These are phyloP conservation scores for Fraxinus pennsylvanica DNA, from an alignment of 257 asterid species.

Conservation along the genomic window DNA sequence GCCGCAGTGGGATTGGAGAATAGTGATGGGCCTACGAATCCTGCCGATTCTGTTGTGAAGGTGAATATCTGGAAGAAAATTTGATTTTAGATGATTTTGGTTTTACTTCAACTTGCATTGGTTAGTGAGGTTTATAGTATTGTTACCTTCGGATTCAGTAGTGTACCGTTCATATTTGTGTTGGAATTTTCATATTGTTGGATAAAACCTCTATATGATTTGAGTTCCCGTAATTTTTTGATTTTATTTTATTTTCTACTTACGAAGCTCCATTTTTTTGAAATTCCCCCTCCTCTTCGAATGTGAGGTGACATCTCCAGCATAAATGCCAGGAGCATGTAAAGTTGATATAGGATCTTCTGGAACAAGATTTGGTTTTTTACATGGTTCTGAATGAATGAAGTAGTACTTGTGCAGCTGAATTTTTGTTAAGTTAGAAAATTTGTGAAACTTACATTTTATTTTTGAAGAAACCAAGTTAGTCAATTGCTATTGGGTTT, in stretches of 20 bases:
- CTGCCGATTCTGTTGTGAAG: conserved; percentile 76
- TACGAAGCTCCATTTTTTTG: neutral
- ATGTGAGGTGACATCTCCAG: neutral
- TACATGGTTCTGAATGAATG: neutral
- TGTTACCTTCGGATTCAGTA: conserved; percentile 17
- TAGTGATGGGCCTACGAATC: conserved; percentile 30
- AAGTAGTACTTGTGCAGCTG: neutral
- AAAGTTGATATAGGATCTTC: neutral
- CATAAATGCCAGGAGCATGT: neutral
- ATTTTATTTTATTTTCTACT: neutral
- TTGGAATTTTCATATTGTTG: no score
- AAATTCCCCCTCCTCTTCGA: neutral
- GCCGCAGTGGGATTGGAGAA: conserved; percentile 44
- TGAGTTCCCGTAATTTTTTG: neutral
- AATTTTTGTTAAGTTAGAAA: neutral
- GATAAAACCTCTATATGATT: neutral
- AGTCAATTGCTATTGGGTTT: neutral
- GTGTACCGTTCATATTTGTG: neutral
- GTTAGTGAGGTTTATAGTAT: neutral
- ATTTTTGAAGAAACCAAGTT: neutral
- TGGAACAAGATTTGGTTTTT: neutral
- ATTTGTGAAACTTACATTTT: neutral
- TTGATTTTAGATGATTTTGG: neutral
- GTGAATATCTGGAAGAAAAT: conserved; percentile 25
- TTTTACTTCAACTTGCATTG: neutral